phyloP scores from a whole-genome alignment of 331 rosid species.

The Quercus phellos region DNA sequence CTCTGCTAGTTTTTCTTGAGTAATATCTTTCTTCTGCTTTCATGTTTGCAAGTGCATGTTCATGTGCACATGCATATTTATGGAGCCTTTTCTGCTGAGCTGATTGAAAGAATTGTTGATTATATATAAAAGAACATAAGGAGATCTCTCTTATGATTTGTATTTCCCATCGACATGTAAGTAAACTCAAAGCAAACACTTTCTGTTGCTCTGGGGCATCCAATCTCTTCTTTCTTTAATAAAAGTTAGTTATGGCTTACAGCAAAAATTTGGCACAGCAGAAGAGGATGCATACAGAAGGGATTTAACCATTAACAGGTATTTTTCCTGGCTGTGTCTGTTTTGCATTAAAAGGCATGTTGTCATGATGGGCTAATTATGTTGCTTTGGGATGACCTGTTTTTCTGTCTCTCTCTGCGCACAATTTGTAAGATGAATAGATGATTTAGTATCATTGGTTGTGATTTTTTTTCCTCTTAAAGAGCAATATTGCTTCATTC shows the following conservation, averaged over 20 bases:
- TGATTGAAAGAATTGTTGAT: neutral
- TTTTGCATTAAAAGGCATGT: conserved; percentile 7
- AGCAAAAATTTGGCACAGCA: conserved; percentile 87
- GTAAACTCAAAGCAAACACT: neutral
- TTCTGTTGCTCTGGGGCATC: neutral
- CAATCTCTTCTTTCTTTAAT: neutral
- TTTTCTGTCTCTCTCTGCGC: neutral
- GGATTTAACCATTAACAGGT: conserved; percentile 96
- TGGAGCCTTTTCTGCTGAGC: neutral
- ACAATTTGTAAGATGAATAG: conserved; percentile 13
- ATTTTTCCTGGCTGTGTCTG: conserved; percentile 5
- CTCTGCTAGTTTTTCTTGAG: neutral
- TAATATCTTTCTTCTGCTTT: neutral
- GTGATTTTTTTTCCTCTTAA: neutral
- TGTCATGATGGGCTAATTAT: conserved; percentile 1
- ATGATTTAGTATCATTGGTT: conserved; percentile 13
- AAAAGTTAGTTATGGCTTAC: conserved; percentile 23
- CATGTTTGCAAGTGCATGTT: neutral
- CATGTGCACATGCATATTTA: neutral
- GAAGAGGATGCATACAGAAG: conserved; percentile 94
- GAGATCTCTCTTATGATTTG: neutral
- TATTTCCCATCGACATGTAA: neutral
- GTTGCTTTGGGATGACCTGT: neutral
- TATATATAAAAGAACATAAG: neutral
- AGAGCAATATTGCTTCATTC: conserved; percentile 10